Conservation (phyloP, 2,329 filamentous ascomycete species). For the Cyphellophora attinorum region DNA sequence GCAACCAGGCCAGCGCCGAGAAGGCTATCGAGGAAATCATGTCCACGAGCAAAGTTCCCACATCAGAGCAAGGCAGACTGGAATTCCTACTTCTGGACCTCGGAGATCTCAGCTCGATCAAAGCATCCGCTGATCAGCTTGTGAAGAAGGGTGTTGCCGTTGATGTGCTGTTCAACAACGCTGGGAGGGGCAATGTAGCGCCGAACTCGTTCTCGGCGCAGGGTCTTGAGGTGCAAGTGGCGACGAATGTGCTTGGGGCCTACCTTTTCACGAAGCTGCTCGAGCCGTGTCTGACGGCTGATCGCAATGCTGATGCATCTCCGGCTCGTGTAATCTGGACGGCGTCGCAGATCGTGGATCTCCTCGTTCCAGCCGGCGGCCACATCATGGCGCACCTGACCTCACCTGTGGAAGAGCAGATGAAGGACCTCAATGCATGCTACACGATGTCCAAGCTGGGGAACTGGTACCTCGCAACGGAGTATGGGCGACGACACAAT, state of each 20-base stretch:
- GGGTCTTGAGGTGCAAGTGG: conserved; percentile 19
- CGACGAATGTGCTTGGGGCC: conserved; percentile 27
- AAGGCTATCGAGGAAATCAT: conserved; percentile 5
- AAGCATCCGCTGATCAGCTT: conserved; percentile 13
- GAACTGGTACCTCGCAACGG: conserved; percentile 10
- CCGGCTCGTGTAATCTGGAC: conserved; percentile 23
- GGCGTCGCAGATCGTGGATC: too few relatives aligned
- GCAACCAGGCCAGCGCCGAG: conserved; percentile 6
- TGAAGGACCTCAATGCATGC: conserved; percentile 5
- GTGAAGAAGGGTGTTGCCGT: conserved; percentile 18
- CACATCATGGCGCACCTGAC: conserved; percentile 7
- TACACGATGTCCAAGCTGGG: conserved; percentile 10
- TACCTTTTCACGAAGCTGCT: conserved; percentile 28
- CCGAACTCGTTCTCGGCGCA: too few relatives aligned
- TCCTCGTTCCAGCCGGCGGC: too few relatives aligned
- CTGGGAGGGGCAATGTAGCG: conserved; percentile 20
- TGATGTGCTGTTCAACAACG: conserved; percentile 23
- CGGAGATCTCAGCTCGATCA: conserved; percentile 18
- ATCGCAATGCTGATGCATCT: conserved; percentile 26
- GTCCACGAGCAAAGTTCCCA: conserved; percentile 1
- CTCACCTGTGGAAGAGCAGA: conserved; percentile 4
- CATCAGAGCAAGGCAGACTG: conserved; percentile 17
- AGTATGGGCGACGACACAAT: conserved; percentile 12
- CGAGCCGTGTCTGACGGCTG: conserved; percentile 26
- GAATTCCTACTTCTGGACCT: conserved; percentile 25